Conservation (phyloP, 2,329 filamentous ascomycete genomes). For the Penicillium oxalicum region DNA sequence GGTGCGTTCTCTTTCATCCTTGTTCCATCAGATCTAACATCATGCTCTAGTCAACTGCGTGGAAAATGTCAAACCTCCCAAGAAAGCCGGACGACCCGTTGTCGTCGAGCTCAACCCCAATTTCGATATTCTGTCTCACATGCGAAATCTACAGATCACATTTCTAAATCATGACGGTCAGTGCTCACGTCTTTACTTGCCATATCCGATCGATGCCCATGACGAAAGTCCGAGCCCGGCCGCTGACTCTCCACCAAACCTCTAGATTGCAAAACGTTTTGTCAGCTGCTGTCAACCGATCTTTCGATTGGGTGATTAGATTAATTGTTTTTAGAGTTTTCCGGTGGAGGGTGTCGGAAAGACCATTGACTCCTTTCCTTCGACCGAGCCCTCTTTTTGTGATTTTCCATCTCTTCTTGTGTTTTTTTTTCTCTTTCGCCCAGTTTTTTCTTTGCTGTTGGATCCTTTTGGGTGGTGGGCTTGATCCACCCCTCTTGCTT, state of each 20-base stretch:
- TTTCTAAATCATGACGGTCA: slow-evolving; percentile 38
- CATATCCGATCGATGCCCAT: neutral
- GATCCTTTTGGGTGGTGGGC: neutral
- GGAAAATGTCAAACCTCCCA: slow-evolving; percentile 32
- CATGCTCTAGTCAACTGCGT: slow-evolving; percentile 33
- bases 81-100: slow-evolving; percentile 35
- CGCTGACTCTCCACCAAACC: slow-evolving; percentile 7
- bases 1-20: neutral
- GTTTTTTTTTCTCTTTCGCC: neutral
- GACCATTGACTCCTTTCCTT: neutral
- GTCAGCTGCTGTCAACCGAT: slow-evolving; percentile 25
- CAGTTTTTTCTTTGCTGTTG: neutral
- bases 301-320: slow-evolving; percentile 20
- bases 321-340: neutral
- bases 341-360: too few species aligned
- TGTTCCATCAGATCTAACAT: slow-evolving; percentile 5
- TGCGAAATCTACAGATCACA: slow-evolving; percentile 34
- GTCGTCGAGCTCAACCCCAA: slow-evolving; percentile 35
- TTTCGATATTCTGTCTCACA: slow-evolving; percentile 37
- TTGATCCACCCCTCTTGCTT: too few species aligned
- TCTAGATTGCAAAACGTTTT: slow-evolving; percentile 29
- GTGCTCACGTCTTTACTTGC: slow-evolving; percentile 3
- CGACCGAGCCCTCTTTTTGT: neutral
- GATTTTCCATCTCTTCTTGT: neutral
- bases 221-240: neutral